Evolutionary conservation across 306 rosid genomes (phyloP).

Genomic region (Vigna mungo): DNA sequence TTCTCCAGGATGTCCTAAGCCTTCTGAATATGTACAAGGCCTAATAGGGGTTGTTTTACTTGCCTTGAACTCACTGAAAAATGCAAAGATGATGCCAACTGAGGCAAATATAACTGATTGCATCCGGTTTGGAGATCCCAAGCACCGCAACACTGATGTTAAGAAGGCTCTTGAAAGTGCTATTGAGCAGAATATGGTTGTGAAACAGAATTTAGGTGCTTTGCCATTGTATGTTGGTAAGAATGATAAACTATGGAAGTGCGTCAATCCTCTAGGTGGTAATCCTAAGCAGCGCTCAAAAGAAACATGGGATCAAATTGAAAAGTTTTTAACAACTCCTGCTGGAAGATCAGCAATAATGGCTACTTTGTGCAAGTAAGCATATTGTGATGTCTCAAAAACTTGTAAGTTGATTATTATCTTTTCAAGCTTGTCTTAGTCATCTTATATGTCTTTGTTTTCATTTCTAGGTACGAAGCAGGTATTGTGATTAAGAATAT

Average conservation of each 20-base stretch:
- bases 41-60: conserved; percentile 85
- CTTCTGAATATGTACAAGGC: conserved; percentile 82
- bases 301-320: conserved; percentile 68
- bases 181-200: conserved; percentile 79
- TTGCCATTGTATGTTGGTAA: conserved; percentile 77
- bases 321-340: conserved; percentile 63
- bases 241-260: conserved; percentile 80
- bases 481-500: conserved; percentile 65
- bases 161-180: conserved; percentile 85
- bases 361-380: conserved; percentile 82
- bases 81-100: conserved; percentile 82
- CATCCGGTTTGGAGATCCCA: conserved; percentile 86
- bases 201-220: conserved; percentile 81
- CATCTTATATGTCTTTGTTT: conserved; percentile 21
- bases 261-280: conserved; percentile 74
- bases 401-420: conserved; percentile 25
- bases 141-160: conserved; percentile 78
- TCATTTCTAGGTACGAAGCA: conserved; percentile 82
- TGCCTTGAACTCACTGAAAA: conserved; percentile 77
- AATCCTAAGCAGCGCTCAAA: conserved; percentile 62
- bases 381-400: background rate
- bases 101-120: conserved; percentile 79
- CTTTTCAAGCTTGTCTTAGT: conserved; percentile 20
- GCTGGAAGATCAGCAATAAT: conserved; percentile 70
- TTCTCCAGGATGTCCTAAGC: conserved; percentile 70